Evolutionary conservation across 1,284 basidiomycete species (phyloP), one percentile per base, ranked within the genome.

Genomic region (Meripilus lineatus): DNA sequence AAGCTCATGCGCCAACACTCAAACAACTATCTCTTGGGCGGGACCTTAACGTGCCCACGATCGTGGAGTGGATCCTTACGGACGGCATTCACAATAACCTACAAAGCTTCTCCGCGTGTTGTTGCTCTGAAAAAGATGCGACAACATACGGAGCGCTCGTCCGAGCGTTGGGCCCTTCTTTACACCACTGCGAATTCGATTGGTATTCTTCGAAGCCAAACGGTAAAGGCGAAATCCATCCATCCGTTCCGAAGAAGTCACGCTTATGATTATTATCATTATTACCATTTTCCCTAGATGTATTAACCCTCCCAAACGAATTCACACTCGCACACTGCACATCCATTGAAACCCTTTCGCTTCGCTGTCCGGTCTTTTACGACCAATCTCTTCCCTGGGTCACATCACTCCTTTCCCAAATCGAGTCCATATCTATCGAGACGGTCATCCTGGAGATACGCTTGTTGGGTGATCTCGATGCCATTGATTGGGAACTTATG

Each of bases 301-400:
- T 24, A 26, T 37, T 25, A 21, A 7, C 20, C 18, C 20, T 40
- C 8, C n/a, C 40, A 49, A 53, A 52, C 13, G 49, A 58, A 45
- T 39, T 44, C 30, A 46, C 57, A 13, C 44, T 60, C 20, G 47
- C 45, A 7, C 26, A 21, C 24, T 58, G 57, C 42, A 38, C 50
- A 3, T 37, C 47, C 40, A 53, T 63, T 28, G 37, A 51, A 40
- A 36, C 47, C 22, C 51, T 63, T 20, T 23, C 44, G 18, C 52
- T 63, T 22, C 50, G 39, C 40, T 59, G 56, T 44, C 59, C 56
- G 17, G 49, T 63, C 32, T 46, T 51, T 26, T 50, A 55, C 42
- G 47, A 52, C 45, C 50, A 50, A 18, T 46, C 43, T 25, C 43
- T 60, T 17, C 54, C 59, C 0, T 61, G 61, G 59, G 53, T 60